Conservation (phyloP, 108 stramenopile species). For the Nitzschia sp. region DNA sequence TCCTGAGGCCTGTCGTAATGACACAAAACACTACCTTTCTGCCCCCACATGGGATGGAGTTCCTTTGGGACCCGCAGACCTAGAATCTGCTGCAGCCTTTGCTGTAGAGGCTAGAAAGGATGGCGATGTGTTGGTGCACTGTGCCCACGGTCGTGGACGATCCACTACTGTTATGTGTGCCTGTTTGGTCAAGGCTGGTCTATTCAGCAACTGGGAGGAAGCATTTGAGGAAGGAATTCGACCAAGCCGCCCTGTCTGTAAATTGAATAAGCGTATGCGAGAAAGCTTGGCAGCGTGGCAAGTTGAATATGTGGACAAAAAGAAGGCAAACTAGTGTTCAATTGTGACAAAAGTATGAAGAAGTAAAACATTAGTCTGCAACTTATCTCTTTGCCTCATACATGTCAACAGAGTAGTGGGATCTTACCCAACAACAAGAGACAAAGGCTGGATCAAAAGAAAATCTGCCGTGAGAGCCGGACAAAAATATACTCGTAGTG, state of each 20-base stretch:
- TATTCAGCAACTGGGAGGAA: slow-evolving; percentile 75
- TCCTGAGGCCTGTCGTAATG: slow-evolving; percentile 64
- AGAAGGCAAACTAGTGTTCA: slow-evolving; percentile 37
- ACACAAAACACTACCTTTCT: slow-evolving; percentile 60
- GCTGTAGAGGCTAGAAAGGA: slow-evolving; percentile 63
- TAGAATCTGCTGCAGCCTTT: slow-evolving; percentile 79
- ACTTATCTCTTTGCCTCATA: too few species aligned
- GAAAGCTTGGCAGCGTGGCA: slow-evolving; percentile 79
- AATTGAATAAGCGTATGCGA: slow-evolving; percentile 81
- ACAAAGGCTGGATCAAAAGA: too few species aligned
- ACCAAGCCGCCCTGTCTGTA: slow-evolving; percentile 73
- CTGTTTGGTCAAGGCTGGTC: slow-evolving; percentile 78
- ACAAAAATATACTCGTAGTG: slow-evolving; percentile 39
- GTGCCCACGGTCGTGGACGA: slow-evolving; percentile 82
- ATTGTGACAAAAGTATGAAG: neutral
- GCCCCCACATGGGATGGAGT: slow-evolving; percentile 88
- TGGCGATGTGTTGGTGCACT: slow-evolving; percentile 81
- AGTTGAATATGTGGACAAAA: slow-evolving; percentile 61
- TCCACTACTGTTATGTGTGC: slow-evolving; percentile 86
- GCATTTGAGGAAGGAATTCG: slow-evolving; percentile 84
- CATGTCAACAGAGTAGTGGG: too few species aligned
- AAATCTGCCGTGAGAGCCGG: neutral
- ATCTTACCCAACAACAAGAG: too few species aligned
- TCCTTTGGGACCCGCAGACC: slow-evolving; percentile 70
- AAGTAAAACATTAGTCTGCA: too few species aligned